A percentile compares a stretch with the other conserved stretches of the same genome.
Conservation (phyloP, 139 green algal genomes). For the Closterium sp. region DNA sequence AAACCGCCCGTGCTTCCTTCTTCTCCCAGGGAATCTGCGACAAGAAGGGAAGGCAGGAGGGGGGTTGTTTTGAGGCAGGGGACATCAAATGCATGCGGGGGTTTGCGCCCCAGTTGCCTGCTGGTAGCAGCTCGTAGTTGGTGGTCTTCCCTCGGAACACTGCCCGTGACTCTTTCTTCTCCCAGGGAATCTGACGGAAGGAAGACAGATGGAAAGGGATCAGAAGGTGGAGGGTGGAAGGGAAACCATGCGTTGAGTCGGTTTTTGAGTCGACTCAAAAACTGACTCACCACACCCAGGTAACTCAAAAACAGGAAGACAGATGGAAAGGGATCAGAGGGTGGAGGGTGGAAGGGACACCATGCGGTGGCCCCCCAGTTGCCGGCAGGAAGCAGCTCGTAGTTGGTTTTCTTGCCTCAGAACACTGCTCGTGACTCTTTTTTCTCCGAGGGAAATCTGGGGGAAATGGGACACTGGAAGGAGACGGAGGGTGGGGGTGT, state of each 20-base stretch:
- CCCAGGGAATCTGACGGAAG: conserved; percentile 16
- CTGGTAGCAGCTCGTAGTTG: conserved; percentile 12
- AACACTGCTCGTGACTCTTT: conserved; percentile 18
- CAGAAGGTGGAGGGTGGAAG: too few relatives aligned
- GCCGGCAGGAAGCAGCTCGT: not conserved
- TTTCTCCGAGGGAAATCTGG: conserved; percentile 20
- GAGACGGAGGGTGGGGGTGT: too few relatives aligned
- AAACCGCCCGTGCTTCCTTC: conserved; percentile 15
- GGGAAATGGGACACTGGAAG: not conserved
- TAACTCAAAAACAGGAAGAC: too few relatives aligned
- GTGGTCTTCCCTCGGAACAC: conserved; percentile 30
- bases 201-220: not conserved
- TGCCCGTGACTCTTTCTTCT: conserved; percentile 14
- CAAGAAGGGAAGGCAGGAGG: not conserved
- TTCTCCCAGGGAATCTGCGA: conserved; percentile 26
- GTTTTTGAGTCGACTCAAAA: too few relatives aligned
- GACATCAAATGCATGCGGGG: conserved; percentile 19
- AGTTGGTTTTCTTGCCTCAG: conserved; percentile 26
- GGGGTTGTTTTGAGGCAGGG: not conserved
- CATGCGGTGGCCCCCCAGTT: conserved; percentile 24
- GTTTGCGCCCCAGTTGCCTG: conserved; percentile 25
- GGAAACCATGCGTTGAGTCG: not conserved
- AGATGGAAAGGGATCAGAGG: not conserved
- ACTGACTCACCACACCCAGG: too few relatives aligned
- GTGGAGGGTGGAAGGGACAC: too few relatives aligned